Evolutionary conservation across 495 filamentous ascomycete genomes (phyloP).

Genomic region (Rhypophila decipiens): DNA sequence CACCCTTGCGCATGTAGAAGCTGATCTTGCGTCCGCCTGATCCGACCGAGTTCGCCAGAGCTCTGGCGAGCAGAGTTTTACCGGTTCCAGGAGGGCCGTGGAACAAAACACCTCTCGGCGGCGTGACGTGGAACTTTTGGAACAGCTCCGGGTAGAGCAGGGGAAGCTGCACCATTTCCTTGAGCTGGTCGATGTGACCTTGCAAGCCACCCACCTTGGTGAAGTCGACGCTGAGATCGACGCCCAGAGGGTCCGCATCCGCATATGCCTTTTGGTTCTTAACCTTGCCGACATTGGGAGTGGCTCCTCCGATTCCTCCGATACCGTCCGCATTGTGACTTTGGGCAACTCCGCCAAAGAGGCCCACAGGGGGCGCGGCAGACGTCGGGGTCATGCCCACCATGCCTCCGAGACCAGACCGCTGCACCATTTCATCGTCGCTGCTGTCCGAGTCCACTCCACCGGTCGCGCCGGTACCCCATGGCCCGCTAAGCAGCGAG

Average conservation of each 20-base stretch:
- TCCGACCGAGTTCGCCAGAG: slow-evolving; percentile 74
- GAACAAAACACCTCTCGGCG: slow-evolving; percentile 90
- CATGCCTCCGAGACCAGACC: slow-evolving; percentile 52
- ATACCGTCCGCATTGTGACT: slow-evolving; percentile 43
- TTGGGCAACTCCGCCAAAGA: slow-evolving; percentile 17
- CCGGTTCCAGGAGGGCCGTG: slow-evolving; percentile 96
- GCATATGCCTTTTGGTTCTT: slow-evolving; percentile 72
- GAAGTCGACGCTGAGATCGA: slow-evolving; percentile 86
- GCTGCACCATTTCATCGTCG: slow-evolving; percentile 73
- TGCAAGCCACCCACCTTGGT: slow-evolving; percentile 86
- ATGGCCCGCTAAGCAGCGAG: slow-evolving; percentile 71
- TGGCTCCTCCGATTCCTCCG: slow-evolving; percentile 56
- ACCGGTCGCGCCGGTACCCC: slow-evolving; percentile 65
- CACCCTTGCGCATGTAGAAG: slow-evolving; percentile 98
- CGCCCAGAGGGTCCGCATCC: slow-evolving; percentile 89
- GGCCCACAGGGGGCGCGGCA: slow-evolving; percentile 43
- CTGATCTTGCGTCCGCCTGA: slow-evolving; percentile 83
- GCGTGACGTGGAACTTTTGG: slow-evolving; percentile 80
- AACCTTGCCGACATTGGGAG: slow-evolving; percentile 81
- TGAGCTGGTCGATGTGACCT: slow-evolving; percentile 88
- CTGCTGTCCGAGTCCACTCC: slow-evolving; percentile 92
- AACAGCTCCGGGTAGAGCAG: slow-evolving; percentile 96
- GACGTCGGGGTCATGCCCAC: slow-evolving; percentile 73
- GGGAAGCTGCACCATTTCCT: slow-evolving; percentile 95
- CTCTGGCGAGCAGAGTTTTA: slow-evolving; percentile 91